Conservation (phyloP, 2,329 filamentous ascomycete species). For the Endoconidiophora polonica region DNA sequence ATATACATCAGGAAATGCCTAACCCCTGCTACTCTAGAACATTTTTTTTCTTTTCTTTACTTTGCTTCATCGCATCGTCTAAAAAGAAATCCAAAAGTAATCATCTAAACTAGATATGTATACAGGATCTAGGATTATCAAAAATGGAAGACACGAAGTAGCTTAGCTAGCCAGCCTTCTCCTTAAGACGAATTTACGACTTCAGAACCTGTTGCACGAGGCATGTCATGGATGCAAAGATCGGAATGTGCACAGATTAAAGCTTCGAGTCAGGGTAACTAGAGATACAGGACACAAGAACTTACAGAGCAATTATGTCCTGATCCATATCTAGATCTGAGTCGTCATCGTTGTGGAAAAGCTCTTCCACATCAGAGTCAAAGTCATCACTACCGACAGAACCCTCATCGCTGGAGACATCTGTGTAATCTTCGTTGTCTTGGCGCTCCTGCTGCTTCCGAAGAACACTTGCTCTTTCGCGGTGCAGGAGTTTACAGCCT, state of each 20-base stretch:
- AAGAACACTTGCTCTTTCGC: conserved; percentile 67
- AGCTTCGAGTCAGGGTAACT: not conserved
- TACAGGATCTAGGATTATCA: not conserved
- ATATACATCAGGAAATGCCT: not conserved
- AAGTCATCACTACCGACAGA: conserved; percentile 58
- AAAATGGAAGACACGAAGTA: too few species aligned
- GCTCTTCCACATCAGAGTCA: conserved; percentile 60
- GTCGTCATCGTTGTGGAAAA: conserved; percentile 36
- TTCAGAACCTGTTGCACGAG: too few species aligned
- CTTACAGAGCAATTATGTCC: conserved; percentile 13
- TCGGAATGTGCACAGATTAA: too few species aligned
- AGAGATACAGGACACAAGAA: not conserved
- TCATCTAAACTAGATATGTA: too few species aligned
- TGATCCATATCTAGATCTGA: conserved; percentile 11
- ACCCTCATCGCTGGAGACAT: conserved; percentile 65
- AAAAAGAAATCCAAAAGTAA: not conserved
- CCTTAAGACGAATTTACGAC: too few species aligned
- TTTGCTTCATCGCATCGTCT: not conserved
- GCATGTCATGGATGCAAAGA: too few species aligned
- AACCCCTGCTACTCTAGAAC: not conserved
- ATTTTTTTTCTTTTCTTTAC: not conserved
- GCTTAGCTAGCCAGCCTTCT: too few species aligned
- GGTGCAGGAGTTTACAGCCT: conserved; percentile 72
- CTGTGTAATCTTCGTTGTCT: conserved; percentile 35
- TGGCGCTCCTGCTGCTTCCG: conserved; percentile 43